Conservation (phyloP, 2,329 filamentous ascomycete genomes). For the Xylaria sp. region DNA sequence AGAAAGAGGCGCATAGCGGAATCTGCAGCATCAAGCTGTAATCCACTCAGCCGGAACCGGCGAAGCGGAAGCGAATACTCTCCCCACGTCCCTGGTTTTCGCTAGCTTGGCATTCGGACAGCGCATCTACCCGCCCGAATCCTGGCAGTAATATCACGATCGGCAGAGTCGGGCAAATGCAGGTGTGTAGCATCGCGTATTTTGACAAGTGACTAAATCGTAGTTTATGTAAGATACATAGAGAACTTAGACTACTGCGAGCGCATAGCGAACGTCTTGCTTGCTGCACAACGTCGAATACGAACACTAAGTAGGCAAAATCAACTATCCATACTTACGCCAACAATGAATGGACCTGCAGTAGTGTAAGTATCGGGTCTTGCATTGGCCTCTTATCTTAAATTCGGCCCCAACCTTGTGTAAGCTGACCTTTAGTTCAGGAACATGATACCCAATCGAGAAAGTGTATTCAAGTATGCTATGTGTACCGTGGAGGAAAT, state of each 20-base stretch:
- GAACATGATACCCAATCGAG: slow-evolving; percentile 1
- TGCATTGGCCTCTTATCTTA: slow-evolving; percentile 8
- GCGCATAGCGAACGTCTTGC: not conserved
- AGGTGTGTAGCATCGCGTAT: not conserved
- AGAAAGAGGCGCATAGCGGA: not conserved
- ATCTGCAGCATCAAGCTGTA: not conserved
- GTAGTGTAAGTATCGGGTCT: not conserved
- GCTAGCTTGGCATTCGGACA: slow-evolving; percentile 14
- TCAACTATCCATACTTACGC: no score
- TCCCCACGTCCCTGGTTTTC: not conserved
- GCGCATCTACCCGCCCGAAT: slow-evolving; percentile 28
- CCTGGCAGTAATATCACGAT: slow-evolving; percentile 27
- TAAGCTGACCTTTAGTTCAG: slow-evolving; percentile 2
- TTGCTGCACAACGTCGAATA: not conserved
- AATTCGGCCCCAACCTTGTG: slow-evolving; percentile 2
- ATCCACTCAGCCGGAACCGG: slow-evolving; percentile 7
- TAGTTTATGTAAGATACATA: not conserved
- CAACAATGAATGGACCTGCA: not conserved
- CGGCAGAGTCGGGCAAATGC: not conserved
- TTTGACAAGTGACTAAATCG: not conserved
- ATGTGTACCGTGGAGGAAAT: not conserved
- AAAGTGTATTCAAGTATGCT: not conserved
- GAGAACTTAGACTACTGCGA: not conserved
- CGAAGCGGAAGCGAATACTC: slow-evolving; percentile 11
- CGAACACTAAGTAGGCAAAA: not conserved